Evolutionary conservation across 2,329 filamentous ascomycete genomes (phyloP), one percentile per base, ranked within the genome.

Genomic region (Aspergillus brunneoviolaceus): DNA sequence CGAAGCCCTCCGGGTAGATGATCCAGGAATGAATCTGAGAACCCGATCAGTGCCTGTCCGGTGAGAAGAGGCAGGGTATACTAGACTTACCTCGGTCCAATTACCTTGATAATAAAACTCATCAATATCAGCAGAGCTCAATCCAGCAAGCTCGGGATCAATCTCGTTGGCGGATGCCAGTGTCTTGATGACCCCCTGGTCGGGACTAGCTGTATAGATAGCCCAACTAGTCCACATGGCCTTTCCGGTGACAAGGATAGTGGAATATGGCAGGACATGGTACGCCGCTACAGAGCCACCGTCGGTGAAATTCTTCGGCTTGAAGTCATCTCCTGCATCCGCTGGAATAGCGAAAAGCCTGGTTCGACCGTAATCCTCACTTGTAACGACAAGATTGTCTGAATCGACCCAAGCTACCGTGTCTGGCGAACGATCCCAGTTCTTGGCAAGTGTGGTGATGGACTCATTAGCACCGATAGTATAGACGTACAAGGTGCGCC

Each of bases 321-420:
- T 63, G 55, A 68, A 74, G 56, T 72, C 64, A 53, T 73, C 66
- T 3, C 58, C 63, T 11, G 75, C 76, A 55, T 72, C 56, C 5
- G 67, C 59, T 5, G 76, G 73, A 21, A 80, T 42, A 16, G 70
- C 59, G 60, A 79, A 78, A 0, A 79, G 66, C 4, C 69, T 68
- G 9, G 79, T 80, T 50, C 84, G 82, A 1, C 87, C 92, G 45
- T 85, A 76, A 57, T 89, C 85, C 73, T 96, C 91, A 3, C 89
- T 90, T 1, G 85, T 85, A n/a, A 93, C 83, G 67, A 89, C 90
- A 5, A 96, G 75, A 54, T 84, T 82, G 60, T 83, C 79, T 58
- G 88, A 79, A 65, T 87, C 79, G 1, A 71, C 65, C 82, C 84
- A 87, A 16, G 74, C 71, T 19, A 86, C 75, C 0, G 76, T 72